Evolutionary conservation across 345 rosid species (phyloP).

Genomic region (Cardamine resedifolia): DNA sequence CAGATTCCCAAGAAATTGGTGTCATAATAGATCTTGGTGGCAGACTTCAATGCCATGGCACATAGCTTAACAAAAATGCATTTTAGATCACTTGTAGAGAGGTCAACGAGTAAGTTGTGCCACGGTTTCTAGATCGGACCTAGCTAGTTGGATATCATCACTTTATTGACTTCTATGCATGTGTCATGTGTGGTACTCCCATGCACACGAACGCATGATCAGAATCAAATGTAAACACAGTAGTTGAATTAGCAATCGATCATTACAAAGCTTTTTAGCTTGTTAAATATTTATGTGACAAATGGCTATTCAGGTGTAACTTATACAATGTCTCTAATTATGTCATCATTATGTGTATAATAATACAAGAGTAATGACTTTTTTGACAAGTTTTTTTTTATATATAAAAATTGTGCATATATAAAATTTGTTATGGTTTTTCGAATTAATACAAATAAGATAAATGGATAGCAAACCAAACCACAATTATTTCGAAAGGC

Average conservation of each 20-base stretch:
- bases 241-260: not conserved
- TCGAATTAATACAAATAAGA: too few species aligned
- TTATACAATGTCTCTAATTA: not conserved
- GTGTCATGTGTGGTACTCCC: too few species aligned
- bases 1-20: not conserved
- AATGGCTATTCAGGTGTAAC: not conserved
- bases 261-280: not conserved
- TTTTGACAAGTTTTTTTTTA: not conserved
- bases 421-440: too few species aligned
- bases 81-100: conserved; percentile 6
- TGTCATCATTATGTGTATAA: not conserved
- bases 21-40: not conserved
- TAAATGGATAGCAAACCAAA: too few species aligned
- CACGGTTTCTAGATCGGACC: not conserved
- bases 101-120: not conserved
- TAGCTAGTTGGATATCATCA: not conserved
- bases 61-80: not conserved
- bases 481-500: too few species aligned
- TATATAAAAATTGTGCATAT: too few species aligned
- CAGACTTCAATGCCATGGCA: not conserved
- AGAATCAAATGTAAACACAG: not conserved
- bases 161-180: not conserved
- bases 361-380: not conserved
- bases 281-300: not conserved
- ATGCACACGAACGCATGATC: not conserved